Evolutionary conservation across 192 early-diverging fungal species (phyloP).

Genomic region (Rhizophagus prolifer): DNA sequence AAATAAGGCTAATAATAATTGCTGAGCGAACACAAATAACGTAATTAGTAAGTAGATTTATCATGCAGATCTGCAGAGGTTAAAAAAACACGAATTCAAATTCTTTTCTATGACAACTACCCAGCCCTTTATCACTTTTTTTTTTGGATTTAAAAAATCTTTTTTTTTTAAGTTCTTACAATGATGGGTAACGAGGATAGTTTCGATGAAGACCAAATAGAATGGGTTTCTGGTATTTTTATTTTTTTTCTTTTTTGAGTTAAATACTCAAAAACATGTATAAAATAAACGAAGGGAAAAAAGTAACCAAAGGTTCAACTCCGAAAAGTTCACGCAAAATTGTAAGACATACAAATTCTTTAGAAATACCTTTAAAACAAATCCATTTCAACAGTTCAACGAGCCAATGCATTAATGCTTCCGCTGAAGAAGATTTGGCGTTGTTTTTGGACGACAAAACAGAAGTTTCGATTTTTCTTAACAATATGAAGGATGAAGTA

Average conservation of each 20-base stretch:
- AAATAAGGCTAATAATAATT: too few relatives aligned
- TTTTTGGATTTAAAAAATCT: too few relatives aligned
- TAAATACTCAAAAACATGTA: not conserved
- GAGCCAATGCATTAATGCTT: not conserved
- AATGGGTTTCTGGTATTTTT: constrained; percentile 9
- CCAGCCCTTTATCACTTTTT: too few relatives aligned
- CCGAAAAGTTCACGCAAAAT: too few relatives aligned
- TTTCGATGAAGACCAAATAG: not conserved
- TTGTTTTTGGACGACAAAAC: not conserved
- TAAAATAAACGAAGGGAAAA: too few relatives aligned
- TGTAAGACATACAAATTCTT: not conserved
- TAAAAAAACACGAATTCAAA: too few relatives aligned
- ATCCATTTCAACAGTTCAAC: not conserved
- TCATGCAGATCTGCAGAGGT: too few relatives aligned
- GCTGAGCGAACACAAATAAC: too few relatives aligned
- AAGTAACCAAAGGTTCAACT: not conserved
- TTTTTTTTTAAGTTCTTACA: too few relatives aligned
- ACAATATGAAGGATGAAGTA: constrained; percentile 14
- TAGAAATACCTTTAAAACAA: not conserved
- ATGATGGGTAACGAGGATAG: too few relatives aligned
- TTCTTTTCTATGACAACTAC: too few relatives aligned
- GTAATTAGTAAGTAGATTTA: too few relatives aligned
- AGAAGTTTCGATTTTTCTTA: constrained; percentile 6
- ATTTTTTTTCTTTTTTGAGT: not conserved
- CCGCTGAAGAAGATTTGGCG: not conserved